Evolutionary conservation across 257 asterid genomes (phyloP), one percentile per base, ranked within the genome.

Genomic region (Anisodus acutangulus): DNA sequence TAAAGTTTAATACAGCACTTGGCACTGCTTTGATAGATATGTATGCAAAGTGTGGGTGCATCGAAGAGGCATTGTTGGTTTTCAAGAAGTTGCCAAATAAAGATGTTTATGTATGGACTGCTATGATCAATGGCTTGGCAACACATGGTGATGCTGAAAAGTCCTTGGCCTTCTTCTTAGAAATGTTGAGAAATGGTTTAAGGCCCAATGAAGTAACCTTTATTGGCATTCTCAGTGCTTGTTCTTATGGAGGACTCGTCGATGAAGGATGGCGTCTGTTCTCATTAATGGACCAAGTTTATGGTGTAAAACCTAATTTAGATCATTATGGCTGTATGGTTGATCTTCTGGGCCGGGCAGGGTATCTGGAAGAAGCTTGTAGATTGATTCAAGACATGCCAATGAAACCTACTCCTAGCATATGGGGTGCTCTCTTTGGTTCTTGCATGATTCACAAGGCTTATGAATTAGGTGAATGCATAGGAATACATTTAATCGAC

Each of bases 321-420:
- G 93, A 90, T 55, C 93, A 91, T 86, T 91, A 89, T 58, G 91
- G 93, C 35, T 92, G 94, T 63, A 90, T 92, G 92, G 92, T 91
- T 35, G 91, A 90, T 87, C 92, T 92, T 9, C 85, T 92, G 13
- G 91, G 94, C 4, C 89, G 94, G 78, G 91, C 92, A 2, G 94
- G 96, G 74, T n/a, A 69, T 9, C 47, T 92, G 60, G 69, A 41
- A n/a, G 92, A 91, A 62, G 92, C 94, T 1, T 83, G 85, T 8
- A 82, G 83, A 85, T 49, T 91, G 88, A 88, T 92, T 5, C 83
- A 66, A 62, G 82, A 62, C 35, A 90, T 92, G 93, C 89, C 88
- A 8, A 41, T 88, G 88, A 88, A 83, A 87, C 89, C 93, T 8
- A 86, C 85, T 80, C 90, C 69, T 3, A 85, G 86, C 19, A 35